Conservation (phyloP, 163 green algal genomes). For the Scenedesmus sp. region DNA sequence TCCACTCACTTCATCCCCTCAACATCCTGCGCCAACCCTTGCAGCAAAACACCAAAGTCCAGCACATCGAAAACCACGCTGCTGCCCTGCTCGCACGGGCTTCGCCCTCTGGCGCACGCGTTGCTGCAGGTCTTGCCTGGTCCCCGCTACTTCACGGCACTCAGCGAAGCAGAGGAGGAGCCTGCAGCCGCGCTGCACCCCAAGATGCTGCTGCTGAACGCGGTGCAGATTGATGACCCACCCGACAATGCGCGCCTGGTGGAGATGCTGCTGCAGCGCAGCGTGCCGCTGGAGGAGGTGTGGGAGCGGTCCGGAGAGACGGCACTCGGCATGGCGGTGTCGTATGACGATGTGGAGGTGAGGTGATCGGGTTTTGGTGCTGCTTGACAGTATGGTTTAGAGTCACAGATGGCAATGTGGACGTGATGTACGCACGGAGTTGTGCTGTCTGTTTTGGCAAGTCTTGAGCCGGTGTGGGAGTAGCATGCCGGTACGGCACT, state of each 20-base stretch:
- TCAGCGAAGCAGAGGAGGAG: background rate
- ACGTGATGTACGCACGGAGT: too few relatives aligned
- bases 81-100: background rate
- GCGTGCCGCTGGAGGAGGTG: slow-evolving; percentile 13
- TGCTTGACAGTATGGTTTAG: too few relatives aligned
- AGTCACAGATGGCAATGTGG: too few relatives aligned
- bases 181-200: background rate
- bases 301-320: slow-evolving; percentile 13
- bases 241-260: background rate
- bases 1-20: too few relatives aligned
- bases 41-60: too few relatives aligned
- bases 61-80: too few relatives aligned
- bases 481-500: background rate
- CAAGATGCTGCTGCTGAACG: slow-evolving; percentile 34
- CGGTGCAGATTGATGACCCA: background rate
- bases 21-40: too few relatives aligned
- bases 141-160: background rate
- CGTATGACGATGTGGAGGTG: too few relatives aligned
- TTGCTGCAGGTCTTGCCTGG: background rate
- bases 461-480: too few relatives aligned
- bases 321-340: background rate
- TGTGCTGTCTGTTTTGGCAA: too few relatives aligned
- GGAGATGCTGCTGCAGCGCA: background rate
- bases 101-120: background rate
- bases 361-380: too few relatives aligned